Base-by-base conservation (phyloP, 495 filamentous ascomycete species). In the Penicillium herquei region DNA sequence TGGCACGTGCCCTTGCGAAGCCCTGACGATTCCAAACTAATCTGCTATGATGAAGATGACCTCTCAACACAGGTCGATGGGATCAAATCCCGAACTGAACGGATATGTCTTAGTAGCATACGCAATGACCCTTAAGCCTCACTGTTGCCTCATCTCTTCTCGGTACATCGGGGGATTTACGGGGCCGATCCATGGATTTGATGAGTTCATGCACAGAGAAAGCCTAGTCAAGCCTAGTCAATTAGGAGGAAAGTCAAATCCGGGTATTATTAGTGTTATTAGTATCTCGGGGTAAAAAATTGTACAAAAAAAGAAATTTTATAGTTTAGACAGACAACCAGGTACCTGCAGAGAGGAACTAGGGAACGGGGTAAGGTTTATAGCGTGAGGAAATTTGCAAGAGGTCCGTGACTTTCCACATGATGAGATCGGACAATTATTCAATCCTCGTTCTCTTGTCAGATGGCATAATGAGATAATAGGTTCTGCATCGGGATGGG, bases 391-490 rank as follows among this genome's bases (percentile, higher is more conserved):
- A n/a, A n/a, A n/a, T n/a, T n/a, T n/a, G n/a, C n/a, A n/a, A 17
- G 26, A 14, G 35, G 12, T 21, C 39, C 33, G 48, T 40, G 12
- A 41, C 12, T 37, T 32, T 34, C 46, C 34, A 48, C 33, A 41
- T 16, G 16, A 30, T 21, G 18, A 17, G n/a, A 46, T 65, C 62
- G 64, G 64, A 62, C 55, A 59, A 55, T 67, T 67, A 39, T 35
- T 31, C 14, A 42, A 39, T 18, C 41, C 51, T 57, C 41, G 55
- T 59, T 57, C 47, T 34, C 40, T 39, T 58, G 54, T 56, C 55
- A 59, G 34, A 6, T n/a, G n/a, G n/a, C n/a, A n/a, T n/a, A n/a
- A n/a, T n/a, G 34, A 37, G 9, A 9, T 37, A n/a, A n/a, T 37
- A 10, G 1, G 2, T 37, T 13, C 34, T 26, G 21, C 34, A 9